phyloP scores from a whole-genome alignment of 768 basidiomycete species.

The Rhodocollybia butyracea region DNA sequence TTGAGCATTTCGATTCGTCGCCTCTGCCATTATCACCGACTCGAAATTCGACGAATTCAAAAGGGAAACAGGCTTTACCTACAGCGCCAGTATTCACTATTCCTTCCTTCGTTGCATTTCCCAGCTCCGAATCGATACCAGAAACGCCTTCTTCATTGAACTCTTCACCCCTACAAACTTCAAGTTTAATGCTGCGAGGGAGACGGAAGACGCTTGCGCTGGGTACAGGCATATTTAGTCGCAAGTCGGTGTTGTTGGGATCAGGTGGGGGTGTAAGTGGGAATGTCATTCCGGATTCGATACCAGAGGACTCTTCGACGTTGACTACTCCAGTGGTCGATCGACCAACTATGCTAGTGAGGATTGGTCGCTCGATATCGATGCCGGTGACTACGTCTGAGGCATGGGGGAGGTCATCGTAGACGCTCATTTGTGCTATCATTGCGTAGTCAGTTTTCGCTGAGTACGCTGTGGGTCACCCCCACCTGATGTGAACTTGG shows the following conservation, averaged over 20 bases:
- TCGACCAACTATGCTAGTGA: not conserved
- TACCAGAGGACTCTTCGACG: not conserved
- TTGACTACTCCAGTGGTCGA: not conserved
- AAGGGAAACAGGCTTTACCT: too few relatives aligned
- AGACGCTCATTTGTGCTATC: not conserved
- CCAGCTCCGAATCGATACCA: not conserved
- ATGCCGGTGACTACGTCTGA: not conserved
- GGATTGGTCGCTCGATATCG: conserved; percentile 1
- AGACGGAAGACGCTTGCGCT: not conserved
- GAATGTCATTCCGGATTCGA: not conserved
- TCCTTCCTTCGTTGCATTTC: not conserved
- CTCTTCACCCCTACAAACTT: not conserved
- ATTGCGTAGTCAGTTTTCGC: too few relatives aligned
- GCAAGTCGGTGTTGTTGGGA: not conserved
- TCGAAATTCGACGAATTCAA: too few relatives aligned
- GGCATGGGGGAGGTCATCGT: not conserved
- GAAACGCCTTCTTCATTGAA: not conserved
- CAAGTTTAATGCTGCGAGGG: not conserved
- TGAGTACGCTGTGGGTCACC: too few relatives aligned
- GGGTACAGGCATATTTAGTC: not conserved
- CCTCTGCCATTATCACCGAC: not conserved
- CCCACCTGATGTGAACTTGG: too few relatives aligned
- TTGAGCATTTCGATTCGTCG: not conserved
- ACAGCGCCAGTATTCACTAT: not conserved
- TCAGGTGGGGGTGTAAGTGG: too few relatives aligned